Evolutionary conservation across 2,329 filamentous ascomycete genomes (phyloP).

Genomic region (Penicillium psychrosexuale): DNA sequence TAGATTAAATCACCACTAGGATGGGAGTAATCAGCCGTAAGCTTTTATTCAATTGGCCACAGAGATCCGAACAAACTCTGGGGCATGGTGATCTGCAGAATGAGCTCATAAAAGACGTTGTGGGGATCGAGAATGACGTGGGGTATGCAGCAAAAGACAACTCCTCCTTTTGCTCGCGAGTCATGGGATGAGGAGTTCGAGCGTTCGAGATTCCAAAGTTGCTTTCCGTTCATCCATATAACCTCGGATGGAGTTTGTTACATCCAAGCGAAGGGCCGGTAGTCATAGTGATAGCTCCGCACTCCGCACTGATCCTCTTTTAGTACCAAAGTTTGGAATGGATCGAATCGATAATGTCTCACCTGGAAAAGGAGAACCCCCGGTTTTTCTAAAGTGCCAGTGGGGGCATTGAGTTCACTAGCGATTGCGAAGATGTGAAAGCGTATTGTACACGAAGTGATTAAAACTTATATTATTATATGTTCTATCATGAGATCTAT

Average conservation of each 20-base stretch:
- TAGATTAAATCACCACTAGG: background rate
- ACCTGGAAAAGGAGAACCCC: too few species aligned
- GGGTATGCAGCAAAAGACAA: background rate
- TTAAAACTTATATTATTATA: background rate
- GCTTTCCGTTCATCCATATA: background rate
- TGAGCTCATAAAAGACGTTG: background rate
- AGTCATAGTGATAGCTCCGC: background rate
- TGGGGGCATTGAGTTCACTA: too few species aligned
- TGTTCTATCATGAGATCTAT: background rate
- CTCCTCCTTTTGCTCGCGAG: background rate
- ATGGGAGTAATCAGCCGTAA: background rate
- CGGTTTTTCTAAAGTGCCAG: too few species aligned
- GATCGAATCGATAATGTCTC: too few species aligned
- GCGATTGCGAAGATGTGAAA: too few species aligned
- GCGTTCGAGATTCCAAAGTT: background rate
- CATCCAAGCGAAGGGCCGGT: background rate
- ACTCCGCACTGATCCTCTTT: too few species aligned
- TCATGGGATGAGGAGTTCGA: background rate
- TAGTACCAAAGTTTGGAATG: too few species aligned
- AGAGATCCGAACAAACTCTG: background rate
- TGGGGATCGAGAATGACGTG: background rate
- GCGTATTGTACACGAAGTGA: background rate
- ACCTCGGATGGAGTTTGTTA: background rate
- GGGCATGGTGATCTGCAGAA: background rate
- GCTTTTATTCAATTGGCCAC: background rate